Evolutionary conservation across 73 alveolate species (phyloP), one percentile per base, ranked within the genome.

Genomic region (Paramecium sonneborni): DNA sequence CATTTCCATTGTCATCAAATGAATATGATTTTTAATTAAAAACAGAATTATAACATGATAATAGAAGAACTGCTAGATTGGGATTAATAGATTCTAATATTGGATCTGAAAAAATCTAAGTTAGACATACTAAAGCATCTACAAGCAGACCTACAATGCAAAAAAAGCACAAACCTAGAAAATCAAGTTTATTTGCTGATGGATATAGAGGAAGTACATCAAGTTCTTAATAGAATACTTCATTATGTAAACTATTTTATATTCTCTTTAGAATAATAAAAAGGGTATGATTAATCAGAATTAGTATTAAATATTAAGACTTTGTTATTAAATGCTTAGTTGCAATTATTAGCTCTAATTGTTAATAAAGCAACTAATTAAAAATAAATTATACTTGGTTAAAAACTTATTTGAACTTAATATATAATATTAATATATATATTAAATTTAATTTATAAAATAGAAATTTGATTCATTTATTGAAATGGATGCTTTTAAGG

Each of bases 201-300:
- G 84, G 84, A 6, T 62, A 62, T 26, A 62, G 84, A 62, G 84
- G 84, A 62, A 62, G 84, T 26, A 62, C 84, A 10, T 62, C 84
- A 62, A 62, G 84, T 62, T 23, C 46, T 18, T 62, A 62, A 62
- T 20, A 26, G 39, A 62, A 15, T 11, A 62, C 68, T 48, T 48
- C 68, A 12, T 48, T 48, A 48, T 15, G 68, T 48, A 48, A n/a
- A n/a, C n/a, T n/a, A n/a, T n/a, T 48, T 48, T 48, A 4, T 15
- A 48, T 48, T 15, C 24, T 48, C 24, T 48, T 48, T 48, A 48
- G 68, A 15, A 18, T 5, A 48, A 18, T 3, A 48, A 8, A 48
- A 48, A 48, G 68, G 20, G 2, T 18, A 5, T 48, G 68, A 48
- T 48, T 48, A 48, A 18, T 15, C 2, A 3, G 68, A 48, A 48